phyloP scores from a whole-genome alignment of 2,329 filamentous ascomycete genomes.

The Aspergillus pseudoglaucus region DNA sequence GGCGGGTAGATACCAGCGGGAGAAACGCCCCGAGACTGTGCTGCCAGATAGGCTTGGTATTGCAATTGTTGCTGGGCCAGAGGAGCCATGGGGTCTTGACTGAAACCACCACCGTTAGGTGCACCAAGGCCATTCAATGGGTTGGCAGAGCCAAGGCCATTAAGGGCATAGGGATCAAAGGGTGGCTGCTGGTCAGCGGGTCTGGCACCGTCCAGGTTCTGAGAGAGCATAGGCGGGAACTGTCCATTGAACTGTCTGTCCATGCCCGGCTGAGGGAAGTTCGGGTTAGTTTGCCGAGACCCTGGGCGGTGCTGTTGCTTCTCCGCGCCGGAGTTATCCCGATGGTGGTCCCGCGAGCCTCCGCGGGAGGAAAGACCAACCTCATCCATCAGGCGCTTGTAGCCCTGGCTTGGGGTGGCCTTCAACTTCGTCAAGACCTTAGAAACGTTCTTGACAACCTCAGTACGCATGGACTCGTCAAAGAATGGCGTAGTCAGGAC shows the following conservation, averaged over 20 bases:
- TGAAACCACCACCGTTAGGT: constrained; percentile 27
- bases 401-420: constrained; percentile 88
- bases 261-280: constrained; percentile 30
- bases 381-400: constrained; percentile 98
- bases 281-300: constrained; percentile 35
- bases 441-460: constrained; percentile 88
- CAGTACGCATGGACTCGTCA: constrained; percentile 78
- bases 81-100: constrained; percentile 33
- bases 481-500: constrained; percentile 96
- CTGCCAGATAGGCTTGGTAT: constrained; percentile 51
- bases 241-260: constrained; percentile 40
- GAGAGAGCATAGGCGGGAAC: constrained; percentile 31
- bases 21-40: constrained; percentile 38
- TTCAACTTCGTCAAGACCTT: constrained; percentile 84
- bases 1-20: constrained; percentile 41
- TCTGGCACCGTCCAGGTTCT: constrained; percentile 30
- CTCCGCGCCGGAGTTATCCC: constrained; percentile 29
- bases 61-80: constrained; percentile 48
- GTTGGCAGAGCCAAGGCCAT: constrained; percentile 18
- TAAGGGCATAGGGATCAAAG: constrained; percentile 35
- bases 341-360: constrained; percentile 33
- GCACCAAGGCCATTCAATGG: constrained; percentile 23
- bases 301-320: constrained; percentile 39
- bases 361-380: constrained; percentile 68
- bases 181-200: constrained; percentile 32